Conservation (phyloP, 352 stramenopile species). For the Blastocystis sp. region DNA sequence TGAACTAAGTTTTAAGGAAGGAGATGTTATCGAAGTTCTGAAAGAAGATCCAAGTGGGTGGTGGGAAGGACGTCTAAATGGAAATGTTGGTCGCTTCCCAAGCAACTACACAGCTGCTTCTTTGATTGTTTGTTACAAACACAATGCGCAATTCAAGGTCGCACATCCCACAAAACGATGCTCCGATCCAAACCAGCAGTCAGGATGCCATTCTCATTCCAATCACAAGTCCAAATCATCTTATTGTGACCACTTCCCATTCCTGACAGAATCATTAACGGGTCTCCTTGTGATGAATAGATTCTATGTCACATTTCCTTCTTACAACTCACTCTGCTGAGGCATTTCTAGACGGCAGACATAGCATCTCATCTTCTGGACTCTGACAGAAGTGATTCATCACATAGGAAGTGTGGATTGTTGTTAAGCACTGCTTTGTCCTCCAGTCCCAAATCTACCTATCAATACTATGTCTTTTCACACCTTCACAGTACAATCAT, state of each 20-base stretch:
- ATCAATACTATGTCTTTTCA: neutral
- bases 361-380: constrained; percentile 47
- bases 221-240: constrained; percentile 54
- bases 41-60: constrained; percentile 68
- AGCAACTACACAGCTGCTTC: constrained; percentile 68
- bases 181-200: constrained; percentile 26
- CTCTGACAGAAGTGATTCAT: constrained; percentile 61
- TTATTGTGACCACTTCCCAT: constrained; percentile 25
- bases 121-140: constrained; percentile 48
- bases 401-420: constrained; percentile 53
- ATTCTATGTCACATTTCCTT: neutral
- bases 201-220: constrained; percentile 35
- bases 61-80: constrained; percentile 68
- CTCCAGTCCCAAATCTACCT: constrained; percentile 23
- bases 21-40: constrained; percentile 65
- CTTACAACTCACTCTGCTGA: neutral
- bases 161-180: constrained; percentile 5
- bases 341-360: constrained; percentile 46
- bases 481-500: constrained; percentile 66
- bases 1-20: constrained; percentile 67
- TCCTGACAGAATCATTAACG: constrained; percentile 47
- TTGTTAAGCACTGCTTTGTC: constrained; percentile 51
- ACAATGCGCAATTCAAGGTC: neutral
- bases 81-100: constrained; percentile 68
- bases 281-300: constrained; percentile 46